Evolutionary conservation across 2,329 filamentous ascomycete species (phyloP).

Genomic region (Neopestalotiopsis rosae): DNA sequence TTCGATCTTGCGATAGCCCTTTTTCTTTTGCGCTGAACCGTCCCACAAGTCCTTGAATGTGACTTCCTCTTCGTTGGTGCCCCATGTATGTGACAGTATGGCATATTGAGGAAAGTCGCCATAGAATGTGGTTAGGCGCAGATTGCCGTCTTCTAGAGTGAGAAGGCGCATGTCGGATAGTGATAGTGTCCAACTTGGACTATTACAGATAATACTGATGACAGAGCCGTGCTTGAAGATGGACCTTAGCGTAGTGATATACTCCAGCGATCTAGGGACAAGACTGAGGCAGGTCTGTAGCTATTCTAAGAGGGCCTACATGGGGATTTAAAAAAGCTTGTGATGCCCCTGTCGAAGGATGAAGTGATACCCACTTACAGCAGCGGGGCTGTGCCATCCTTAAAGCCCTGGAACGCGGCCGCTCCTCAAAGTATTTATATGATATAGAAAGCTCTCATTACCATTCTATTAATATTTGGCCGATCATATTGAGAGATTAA

Average conservation of each 20-base stretch:
- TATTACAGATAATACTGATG: not conserved
- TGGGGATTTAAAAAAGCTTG: not conserved
- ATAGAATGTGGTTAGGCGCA: constrained; percentile 1
- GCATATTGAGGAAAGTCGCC: constrained; percentile 18
- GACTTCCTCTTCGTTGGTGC: constrained; percentile 17
- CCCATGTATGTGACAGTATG: constrained; percentile 26
- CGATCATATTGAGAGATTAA: too few species aligned
- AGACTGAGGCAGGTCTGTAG: not conserved
- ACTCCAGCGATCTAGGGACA: not conserved
- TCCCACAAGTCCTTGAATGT: constrained; percentile 20
- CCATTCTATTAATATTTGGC: too few species aligned
- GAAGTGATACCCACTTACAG: not conserved
- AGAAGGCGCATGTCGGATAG: not conserved
- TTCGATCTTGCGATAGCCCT: constrained; percentile 19
- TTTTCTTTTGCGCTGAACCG: constrained; percentile 15
- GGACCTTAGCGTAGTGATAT: not conserved
- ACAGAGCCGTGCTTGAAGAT: not conserved
- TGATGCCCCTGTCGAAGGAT: not conserved
- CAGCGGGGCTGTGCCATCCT: not conserved
- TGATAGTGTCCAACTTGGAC: not conserved
- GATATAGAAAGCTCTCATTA: not conserved
- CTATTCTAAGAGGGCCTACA: not conserved
- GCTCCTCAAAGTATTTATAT: not conserved
- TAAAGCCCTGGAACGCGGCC: constrained; percentile 2
- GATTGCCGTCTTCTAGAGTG: not conserved